Base-by-base conservation (phyloP, 371 early-diverging fungal genomes). In the Mortierella sp. region DNA sequence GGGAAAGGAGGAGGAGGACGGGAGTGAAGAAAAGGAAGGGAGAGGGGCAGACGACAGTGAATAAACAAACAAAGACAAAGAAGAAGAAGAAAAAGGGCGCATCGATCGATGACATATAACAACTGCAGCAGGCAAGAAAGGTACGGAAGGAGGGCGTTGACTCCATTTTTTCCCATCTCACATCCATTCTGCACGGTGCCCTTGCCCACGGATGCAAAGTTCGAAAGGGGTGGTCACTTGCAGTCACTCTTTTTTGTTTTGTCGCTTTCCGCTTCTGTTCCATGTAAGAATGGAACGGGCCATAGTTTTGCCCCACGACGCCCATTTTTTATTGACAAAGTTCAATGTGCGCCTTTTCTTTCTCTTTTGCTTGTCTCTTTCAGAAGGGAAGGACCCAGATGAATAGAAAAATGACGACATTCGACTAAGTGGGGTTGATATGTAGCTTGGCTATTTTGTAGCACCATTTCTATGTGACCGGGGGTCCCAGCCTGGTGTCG, bases 241-340 rank as follows among this genome's bases (percentile, higher is more conserved):
- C 41, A 27, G 24, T 48, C 10, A 27, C 44, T 8, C 14, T 11
- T 38, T 7, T 21, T 48, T 16, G 4, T n/a, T 48, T 48, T 46
- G 48, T 46, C 48, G 48, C 16, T 21, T 6, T 51, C 5, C 16
- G 21, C 21, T 4, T 51, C 51, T 21, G 21, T 6, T 51, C 51
- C 6, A 5, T 51, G 51, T 51, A 51, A 51, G 18, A 48, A 73
- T 49, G 21, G 38, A 48, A 41, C 41, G 41, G 63, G 16, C 63
- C 35, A 35, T 63, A 63, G 63, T 63, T 63, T 63, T 63, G 24
- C 38, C 41, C 38, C 65, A 65, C 21, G 65, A 65, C 16, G 65
- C 65, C 65, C 35, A 38, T 32, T 32, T 29, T 14, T 29, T 2
- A 58, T 27, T 3, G 16, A 16, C 32, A 65, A 41, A 11, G 68